Evolutionary conservation across 306 rosid genomes (phyloP).

Genomic region (Phaseolus lunatus): DNA sequence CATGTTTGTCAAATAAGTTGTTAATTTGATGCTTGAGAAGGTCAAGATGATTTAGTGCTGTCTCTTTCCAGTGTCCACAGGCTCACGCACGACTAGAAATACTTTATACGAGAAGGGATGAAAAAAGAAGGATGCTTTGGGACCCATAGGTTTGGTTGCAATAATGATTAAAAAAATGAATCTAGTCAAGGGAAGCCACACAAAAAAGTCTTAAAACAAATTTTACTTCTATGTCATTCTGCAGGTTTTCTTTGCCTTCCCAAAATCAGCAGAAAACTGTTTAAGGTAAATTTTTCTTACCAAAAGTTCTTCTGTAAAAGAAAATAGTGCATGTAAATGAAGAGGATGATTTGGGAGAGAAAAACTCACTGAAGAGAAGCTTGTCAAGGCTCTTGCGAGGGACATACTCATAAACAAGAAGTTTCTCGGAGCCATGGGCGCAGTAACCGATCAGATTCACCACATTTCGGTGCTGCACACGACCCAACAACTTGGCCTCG

Average conservation of each 20-base stretch:
- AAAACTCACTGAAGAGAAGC: conserved; percentile 82
- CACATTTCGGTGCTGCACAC: conserved; percentile 89
- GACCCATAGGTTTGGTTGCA: too few relatives aligned
- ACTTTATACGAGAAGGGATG: neutral
- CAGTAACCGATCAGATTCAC: conserved; percentile 88
- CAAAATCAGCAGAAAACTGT: too few relatives aligned
- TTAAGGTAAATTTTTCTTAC: too few relatives aligned
- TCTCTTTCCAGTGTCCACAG: neutral
- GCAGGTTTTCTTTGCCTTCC: too few relatives aligned
- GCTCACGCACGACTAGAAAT: neutral
- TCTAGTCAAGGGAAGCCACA: too few relatives aligned
- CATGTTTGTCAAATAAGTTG: too few relatives aligned
- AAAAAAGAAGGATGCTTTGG: neutral
- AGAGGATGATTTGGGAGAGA: neutral
- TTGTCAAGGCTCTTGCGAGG: conserved; percentile 84
- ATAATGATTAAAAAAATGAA: too few relatives aligned
- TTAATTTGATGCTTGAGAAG: neutral
- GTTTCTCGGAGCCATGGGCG: conserved; percentile 69
- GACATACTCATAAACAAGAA: conserved; percentile 91
- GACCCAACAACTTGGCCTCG: conserved; percentile 84
- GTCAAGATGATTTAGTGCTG: neutral
- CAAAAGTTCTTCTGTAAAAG: too few relatives aligned
- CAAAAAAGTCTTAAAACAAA: too few relatives aligned
- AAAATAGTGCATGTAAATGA: neutral
- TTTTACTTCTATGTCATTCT: too few relatives aligned